Base-by-base conservation (phyloP, 257 asterid genomes). In the Plantago major region DNA sequence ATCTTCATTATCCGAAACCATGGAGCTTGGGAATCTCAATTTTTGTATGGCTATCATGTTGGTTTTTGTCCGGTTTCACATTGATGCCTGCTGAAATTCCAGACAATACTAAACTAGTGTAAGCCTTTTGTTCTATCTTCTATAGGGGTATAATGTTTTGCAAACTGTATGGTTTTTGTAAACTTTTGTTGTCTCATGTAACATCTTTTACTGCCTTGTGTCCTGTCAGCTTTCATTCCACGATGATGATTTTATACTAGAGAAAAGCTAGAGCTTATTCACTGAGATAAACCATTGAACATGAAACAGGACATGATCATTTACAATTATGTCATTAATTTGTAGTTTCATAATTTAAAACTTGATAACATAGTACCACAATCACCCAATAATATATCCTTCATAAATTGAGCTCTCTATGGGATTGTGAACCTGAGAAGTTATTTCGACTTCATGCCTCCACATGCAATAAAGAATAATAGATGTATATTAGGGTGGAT, bases 11-110 rank as follows among this genome's bases (percentile, higher is more conserved):
- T 65, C 73, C 81, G 49, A 70, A 82, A 37, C 81, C 84, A 38
- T 73, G 81, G 83, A 60, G 71, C 64, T 77, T 87, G 44, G 71
- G 81, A 63, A 66, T 85, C 68, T 93, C 95, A 14, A 40, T 79
- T 73, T 84, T 80, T 68, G 71, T 85, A 46, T 87, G 89, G 89
- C 65, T 82, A 9, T 74, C 95, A 12, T 83, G 88, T 68, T 93
- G 95, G 94, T 84, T 80, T 72, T 74, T 93, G 73, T 87, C 99
- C 17, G 26, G 73, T 48, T 93, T 93, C 67, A 93, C 97, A 46
- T 73, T 93, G 86, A 87, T 93, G 95, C 97, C 99, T 60, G 94
- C 97, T 71, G 91, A 93, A 84, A 93, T 93, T 81, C 97, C 99
- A 53, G 99, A 93, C 70, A 87, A 89, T 72, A 89, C 94, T 67